A percentile compares a stretch with the other conserved stretches of the same genome.
Evolutionary conservation across 306 rosid genomes (phyloP).

Genomic region (Cucumis melo): DNA sequence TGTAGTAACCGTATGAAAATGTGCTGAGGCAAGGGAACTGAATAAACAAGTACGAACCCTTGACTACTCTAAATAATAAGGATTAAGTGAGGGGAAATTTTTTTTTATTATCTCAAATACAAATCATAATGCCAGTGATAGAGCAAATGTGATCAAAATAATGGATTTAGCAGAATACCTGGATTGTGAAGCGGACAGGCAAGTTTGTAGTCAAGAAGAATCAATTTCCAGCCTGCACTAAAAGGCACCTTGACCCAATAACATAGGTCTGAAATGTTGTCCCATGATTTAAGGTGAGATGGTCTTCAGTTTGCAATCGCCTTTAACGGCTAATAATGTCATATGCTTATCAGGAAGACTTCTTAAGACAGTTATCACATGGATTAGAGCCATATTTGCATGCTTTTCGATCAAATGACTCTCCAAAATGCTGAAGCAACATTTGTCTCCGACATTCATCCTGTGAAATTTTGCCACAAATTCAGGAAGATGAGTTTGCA

Average conservation of each 20-base stretch:
- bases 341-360: slow-evolving; percentile 20
- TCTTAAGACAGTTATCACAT: slow-evolving; percentile 78
- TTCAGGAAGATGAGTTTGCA: background rate
- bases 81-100: background rate
- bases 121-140: background rate
- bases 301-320: background rate
- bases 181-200: background rate
- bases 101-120: too few species aligned
- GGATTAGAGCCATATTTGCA: slow-evolving; percentile 77
- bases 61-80: background rate
- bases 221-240: background rate
- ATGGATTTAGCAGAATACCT: background rate
- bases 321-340: background rate
- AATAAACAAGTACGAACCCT: background rate
- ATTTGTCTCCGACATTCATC: slow-evolving; percentile 76
- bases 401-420: slow-evolving; percentile 45
- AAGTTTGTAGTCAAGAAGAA: background rate
- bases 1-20: background rate
- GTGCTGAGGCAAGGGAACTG: background rate
- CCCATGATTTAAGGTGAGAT: background rate
- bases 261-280: background rate
- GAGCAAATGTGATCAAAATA: background rate
- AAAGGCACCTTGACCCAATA: background rate
- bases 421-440: slow-evolving; percentile 80
- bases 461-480: slow-evolving; percentile 18